Base-by-base conservation (phyloP, 2,329 filamentous ascomycete species). In the Xylariales sp. region DNA sequence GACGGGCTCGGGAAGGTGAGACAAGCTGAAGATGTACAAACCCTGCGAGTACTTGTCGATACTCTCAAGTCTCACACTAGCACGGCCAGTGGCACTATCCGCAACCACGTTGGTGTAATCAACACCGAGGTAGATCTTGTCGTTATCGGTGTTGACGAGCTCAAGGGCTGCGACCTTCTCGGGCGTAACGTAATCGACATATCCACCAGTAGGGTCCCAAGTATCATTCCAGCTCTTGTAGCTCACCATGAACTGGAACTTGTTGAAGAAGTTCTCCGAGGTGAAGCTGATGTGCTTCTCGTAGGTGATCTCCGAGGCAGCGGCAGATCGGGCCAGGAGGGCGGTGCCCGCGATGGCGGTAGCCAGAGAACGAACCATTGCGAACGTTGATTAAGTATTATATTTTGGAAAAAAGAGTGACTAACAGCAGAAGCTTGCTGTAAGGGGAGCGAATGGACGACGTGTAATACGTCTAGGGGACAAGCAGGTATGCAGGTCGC, bases 21-120 rank as follows among this genome's bases (percentile, higher is more conserved):
- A 68, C 46, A 88, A 75, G 52, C 87, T 79, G 29, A 82, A 67
- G 30, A 89, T 76, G 50, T 88, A 74, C 20, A 88, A 74, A 17
- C 81, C 84, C 41, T 79, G 69, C 43, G 70, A 76, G 63, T 83
- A 89, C 6, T 60, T 55, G 33, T 70, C 69, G 40, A 72, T 80
- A 54, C 81, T 85, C 44, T 78, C 74, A 11, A 89, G 57, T 24
- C 85, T 73, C 23, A 89, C 76, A 48, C 80, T 85, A 44, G 59
- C 61, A 17, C 74, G 65, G 28, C 67, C 68, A 24, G 30, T 29
- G 11, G 25, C 48, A 38, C 37, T 56, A 49, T 11, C 44, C 17
- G 11, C 12, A 19, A 19, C 15, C 6, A 11, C 12, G 19, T 16
- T 16, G 16, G 11, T 37, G 27, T 37, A 17, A 14, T 71, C 63